Conservation (phyloP, 768 basidiomycete species). For the Steccherinum ochraceum region DNA sequence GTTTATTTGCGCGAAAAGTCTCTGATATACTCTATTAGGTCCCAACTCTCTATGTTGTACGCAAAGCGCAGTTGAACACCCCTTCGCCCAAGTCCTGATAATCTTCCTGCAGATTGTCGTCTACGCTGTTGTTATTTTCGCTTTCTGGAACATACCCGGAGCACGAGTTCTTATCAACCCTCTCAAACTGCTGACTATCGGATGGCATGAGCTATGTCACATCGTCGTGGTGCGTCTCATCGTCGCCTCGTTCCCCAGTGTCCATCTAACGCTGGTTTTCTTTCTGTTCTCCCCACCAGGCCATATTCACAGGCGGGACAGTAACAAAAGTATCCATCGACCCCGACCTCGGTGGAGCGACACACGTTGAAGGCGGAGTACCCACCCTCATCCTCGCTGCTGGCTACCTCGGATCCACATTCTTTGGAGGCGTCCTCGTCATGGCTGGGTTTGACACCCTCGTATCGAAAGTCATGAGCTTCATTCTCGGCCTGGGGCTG, state of each 20-base stretch:
- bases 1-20: not conserved
- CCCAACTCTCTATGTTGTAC: constrained; percentile 70
- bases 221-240: constrained; percentile 67
- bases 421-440: constrained; percentile 79
- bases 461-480: constrained; percentile 88
- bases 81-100: no score
- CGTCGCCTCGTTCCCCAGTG: no score
- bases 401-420: constrained; percentile 78
- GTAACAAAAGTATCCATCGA: constrained; percentile 80
- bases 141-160: constrained; percentile 82
- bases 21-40: constrained; percentile 36
- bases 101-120: constrained; percentile 62
- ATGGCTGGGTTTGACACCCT: constrained; percentile 84
- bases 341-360: constrained; percentile 72
- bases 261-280: constrained; percentile 3
- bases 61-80: constrained; percentile 23
- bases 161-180: constrained; percentile 76
- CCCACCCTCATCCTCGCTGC: constrained; percentile 67
- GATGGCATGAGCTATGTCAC: constrained; percentile 86
- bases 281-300: constrained; percentile 36
- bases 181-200: constrained; percentile 82
- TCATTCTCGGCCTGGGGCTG: constrained; percentile 81
- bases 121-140: constrained; percentile 81
- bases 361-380: constrained; percentile 70
- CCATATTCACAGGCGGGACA: constrained; percentile 71